Conservation (phyloP, 352 stramenopile species). For the Peronosclerospora sorghi region DNA sequence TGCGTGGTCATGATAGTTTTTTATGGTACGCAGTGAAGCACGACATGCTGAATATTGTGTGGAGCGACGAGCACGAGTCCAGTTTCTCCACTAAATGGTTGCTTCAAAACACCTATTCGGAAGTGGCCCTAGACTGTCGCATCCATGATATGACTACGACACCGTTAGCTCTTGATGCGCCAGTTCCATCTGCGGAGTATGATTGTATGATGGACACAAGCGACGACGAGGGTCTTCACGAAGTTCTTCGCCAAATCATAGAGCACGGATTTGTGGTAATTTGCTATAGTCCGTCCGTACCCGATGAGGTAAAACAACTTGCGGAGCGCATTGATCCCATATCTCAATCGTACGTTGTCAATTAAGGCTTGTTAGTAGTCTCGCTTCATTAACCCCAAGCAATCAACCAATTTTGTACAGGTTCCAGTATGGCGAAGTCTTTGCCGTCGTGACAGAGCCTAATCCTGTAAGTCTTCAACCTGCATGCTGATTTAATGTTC, state of each 20-base stretch:
- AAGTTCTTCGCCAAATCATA: slow-evolving; percentile 55
- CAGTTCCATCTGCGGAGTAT: slow-evolving; percentile 50
- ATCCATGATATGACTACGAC: slow-evolving; percentile 37
- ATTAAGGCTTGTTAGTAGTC: not conserved
- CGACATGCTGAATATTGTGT: slow-evolving; percentile 58
- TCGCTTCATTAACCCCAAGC: not conserved
- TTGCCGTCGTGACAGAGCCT: slow-evolving; percentile 72
- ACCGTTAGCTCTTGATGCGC: slow-evolving; percentile 29
- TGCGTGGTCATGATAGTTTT: not conserved
- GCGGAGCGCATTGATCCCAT: slow-evolving; percentile 70
- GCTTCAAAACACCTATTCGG: slow-evolving; percentile 70
- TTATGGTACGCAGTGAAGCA: slow-evolving; percentile 40
- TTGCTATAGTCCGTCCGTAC: slow-evolving; percentile 47
- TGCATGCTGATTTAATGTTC: not conserved
- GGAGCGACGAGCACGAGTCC: slow-evolving; percentile 58
- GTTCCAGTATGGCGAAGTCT: slow-evolving; percentile 80
- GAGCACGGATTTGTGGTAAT: slow-evolving; percentile 67
- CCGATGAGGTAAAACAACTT: slow-evolving; percentile 51
- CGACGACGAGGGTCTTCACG: slow-evolving; percentile 53
- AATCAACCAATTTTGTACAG: slow-evolving; percentile 10
- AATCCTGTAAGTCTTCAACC: slow-evolving; percentile 39
- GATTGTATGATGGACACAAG: slow-evolving; percentile 48
- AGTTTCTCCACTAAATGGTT: slow-evolving; percentile 61
- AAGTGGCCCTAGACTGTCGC: slow-evolving; percentile 32
- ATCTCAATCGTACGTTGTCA: slow-evolving; percentile 55